phyloP scores from a whole-genome alignment of 164 flowering plant genomes.

The Aristolochia fimbriata region DNA sequence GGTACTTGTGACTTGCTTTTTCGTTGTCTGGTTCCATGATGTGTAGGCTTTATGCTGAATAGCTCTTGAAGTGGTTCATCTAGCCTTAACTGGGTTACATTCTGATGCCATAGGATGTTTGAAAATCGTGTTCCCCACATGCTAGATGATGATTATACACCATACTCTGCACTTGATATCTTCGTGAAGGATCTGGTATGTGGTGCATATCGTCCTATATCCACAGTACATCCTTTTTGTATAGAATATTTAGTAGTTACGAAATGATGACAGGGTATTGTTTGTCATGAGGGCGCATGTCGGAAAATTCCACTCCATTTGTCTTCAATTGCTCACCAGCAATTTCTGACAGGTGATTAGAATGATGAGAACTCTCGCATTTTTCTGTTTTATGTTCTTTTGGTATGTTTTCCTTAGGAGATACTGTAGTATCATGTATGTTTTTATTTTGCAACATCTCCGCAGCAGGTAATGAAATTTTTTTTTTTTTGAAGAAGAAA shows the following conservation, averaged over 20 bases:
- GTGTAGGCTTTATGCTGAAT: background rate
- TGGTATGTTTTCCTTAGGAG: too few species aligned
- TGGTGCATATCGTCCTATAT: too few species aligned
- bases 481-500: background rate
- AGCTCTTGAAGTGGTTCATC: background rate
- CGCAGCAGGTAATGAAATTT: too few species aligned
- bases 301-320: conserved; percentile 76
- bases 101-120: conserved; percentile 76
- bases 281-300: conserved; percentile 56
- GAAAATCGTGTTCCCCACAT: conserved; percentile 97
- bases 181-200: conserved; percentile 98
- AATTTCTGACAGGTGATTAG: conserved; percentile 65
- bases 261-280: conserved; percentile 65
- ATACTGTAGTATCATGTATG: too few species aligned
- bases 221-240: too few species aligned
- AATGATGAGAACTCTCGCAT: too few species aligned
- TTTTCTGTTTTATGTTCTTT: background rate
- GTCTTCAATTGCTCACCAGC: conserved; percentile 73
- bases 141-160: conserved; percentile 90
- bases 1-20: conserved; percentile 33
- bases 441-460: too few species aligned
- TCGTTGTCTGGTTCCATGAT: background rate
- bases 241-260: too few species aligned
- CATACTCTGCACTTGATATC: conserved; percentile 90
- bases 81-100: background rate